Percentiles rank a stretch among this genome's conserved stretches.
Evolutionary conservation across 1,284 basidiomycete genomes (phyloP).

Genomic region (Ceratobasidium sp.): DNA sequence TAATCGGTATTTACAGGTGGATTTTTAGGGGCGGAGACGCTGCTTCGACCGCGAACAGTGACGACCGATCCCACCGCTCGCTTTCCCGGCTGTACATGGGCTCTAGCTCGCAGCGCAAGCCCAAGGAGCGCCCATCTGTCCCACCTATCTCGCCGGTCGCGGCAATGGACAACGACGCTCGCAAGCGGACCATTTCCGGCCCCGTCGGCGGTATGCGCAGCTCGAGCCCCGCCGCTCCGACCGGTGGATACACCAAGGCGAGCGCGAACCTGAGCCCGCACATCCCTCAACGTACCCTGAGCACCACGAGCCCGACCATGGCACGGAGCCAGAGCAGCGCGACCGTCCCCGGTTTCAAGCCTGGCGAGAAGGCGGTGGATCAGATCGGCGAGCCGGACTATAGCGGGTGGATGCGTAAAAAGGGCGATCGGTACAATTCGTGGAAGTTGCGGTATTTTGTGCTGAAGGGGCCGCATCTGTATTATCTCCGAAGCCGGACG

Average conservation of each 20-base stretch:
- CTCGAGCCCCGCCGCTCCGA: slow-evolving; percentile 28
- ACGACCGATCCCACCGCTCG: slow-evolving; percentile 36
- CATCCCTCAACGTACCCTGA: not conserved
- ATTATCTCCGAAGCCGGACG: slow-evolving; percentile 81
- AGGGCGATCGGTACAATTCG: slow-evolving; percentile 90
- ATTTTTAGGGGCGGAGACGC: slow-evolving; percentile 13
- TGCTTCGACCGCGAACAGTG: not conserved
- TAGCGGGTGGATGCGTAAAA: slow-evolving; percentile 95
- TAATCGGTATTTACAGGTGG: not conserved
- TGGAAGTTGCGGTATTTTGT: slow-evolving; percentile 96
- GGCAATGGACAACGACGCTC: slow-evolving; percentile 42
- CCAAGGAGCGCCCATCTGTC: slow-evolving; percentile 30
- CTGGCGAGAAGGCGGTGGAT: slow-evolving; percentile 79
- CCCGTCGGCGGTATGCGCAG: slow-evolving; percentile 22
- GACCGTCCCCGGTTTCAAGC: slow-evolving; percentile 58
- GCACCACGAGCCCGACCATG: slow-evolving; percentile 9
- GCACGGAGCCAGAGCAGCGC: not conserved
- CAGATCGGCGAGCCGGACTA: slow-evolving; percentile 92
- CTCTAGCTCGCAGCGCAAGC: not conserved
- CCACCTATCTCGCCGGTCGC: slow-evolving; percentile 48
- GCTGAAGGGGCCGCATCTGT: slow-evolving; percentile 92
- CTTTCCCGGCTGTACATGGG: slow-evolving; percentile 40
- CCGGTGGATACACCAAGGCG: not conserved
- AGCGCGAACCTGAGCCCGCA: not conserved
- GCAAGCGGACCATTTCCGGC: slow-evolving; percentile 55